These are phyloP conservation scores for Eudorina sp. DNA, from an alignment of 139 green algal species.

Conservation along the genomic window DNA sequence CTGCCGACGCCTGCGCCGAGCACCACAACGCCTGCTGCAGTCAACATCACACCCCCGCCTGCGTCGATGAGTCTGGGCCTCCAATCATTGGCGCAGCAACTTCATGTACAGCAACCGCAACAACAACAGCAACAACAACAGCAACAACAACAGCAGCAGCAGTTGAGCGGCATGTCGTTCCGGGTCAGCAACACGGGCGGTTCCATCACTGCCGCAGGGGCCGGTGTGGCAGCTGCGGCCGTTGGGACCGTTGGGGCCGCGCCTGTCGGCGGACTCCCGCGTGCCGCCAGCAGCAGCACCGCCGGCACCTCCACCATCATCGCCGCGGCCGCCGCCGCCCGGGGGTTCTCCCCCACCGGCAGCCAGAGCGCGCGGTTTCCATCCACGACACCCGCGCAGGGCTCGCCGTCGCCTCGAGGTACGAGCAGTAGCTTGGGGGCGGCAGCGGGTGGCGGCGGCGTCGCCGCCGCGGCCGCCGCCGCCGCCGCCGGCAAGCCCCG, in stretches of 20 bases:
- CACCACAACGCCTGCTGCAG: too few species aligned
- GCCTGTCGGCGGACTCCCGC: too few species aligned
- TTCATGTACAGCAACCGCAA: neutral
- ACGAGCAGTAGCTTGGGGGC: too few species aligned
- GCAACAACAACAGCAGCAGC: neutral
- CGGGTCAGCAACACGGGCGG: neutral
- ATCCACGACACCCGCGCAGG: too few species aligned
- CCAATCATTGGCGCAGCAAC: too few species aligned
- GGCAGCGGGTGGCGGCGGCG: neutral
- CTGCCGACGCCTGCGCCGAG: too few species aligned
- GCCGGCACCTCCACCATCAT: neutral
- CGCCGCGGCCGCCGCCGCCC: neutral
- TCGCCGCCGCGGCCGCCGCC: neutral
- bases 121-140: neutral
- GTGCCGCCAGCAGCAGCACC: neutral
- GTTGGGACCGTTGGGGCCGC: neutral
- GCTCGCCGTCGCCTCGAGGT: too few species aligned
- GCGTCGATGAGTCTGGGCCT: neutral
- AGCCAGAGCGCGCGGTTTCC: conserved; percentile 34
- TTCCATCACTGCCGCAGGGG: too few species aligned
- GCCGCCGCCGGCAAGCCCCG: neutral
- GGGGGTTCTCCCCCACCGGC: neutral
- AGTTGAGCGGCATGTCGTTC: conserved; percentile 7
- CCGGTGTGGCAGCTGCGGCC: neutral
- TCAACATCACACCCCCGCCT: neutral